Percentiles rank a stretch among this genome's conserved stretches.
Conservation (phyloP, 2,329 filamentous ascomycete genomes). For the Aspergillus proliferans region DNA sequence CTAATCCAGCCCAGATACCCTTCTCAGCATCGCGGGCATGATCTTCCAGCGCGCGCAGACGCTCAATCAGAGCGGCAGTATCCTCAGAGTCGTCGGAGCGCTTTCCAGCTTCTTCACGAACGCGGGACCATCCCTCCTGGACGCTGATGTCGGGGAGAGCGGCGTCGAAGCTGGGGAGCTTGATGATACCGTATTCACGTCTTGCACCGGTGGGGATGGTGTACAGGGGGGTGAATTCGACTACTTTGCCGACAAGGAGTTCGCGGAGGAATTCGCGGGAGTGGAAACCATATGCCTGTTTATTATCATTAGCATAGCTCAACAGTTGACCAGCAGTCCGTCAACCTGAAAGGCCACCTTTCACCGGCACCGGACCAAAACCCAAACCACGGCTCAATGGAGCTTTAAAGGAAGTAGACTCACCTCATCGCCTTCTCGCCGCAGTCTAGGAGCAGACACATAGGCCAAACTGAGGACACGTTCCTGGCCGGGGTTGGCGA, state of each 20-base stretch:
- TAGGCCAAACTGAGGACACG: slow-evolving; percentile 85
- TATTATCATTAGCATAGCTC: background rate
- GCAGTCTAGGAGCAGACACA: slow-evolving; percentile 79
- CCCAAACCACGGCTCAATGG: background rate
- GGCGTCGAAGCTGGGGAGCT: slow-evolving; percentile 62
- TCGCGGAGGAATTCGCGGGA: slow-evolving; percentile 89
- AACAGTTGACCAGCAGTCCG: background rate
- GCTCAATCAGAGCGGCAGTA: slow-evolving; percentile 63
- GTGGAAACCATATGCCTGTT: slow-evolving; percentile 74
- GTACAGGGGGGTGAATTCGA: slow-evolving; percentile 82
- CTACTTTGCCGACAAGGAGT: slow-evolving; percentile 74
- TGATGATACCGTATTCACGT: slow-evolving; percentile 80
- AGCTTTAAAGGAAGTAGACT: slow-evolving; percentile 11
- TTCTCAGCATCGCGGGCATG: slow-evolving; percentile 72
- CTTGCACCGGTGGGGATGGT: slow-evolving; percentile 71
- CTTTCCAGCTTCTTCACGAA: slow-evolving; percentile 87
- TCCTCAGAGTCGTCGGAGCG: slow-evolving; percentile 78
- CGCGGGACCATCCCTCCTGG: slow-evolving; percentile 84
- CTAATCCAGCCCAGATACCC: slow-evolving; percentile 68
- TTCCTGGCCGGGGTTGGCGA: slow-evolving; percentile 75
- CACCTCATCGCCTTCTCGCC: slow-evolving; percentile 81
- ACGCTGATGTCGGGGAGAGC: slow-evolving; percentile 76
- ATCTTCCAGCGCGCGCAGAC: slow-evolving; percentile 68
- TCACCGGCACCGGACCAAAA: background rate
- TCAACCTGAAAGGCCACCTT: background rate